phyloP scores from a whole-genome alignment of 2,329 filamentous ascomycete genomes.

The Chaetoscypha palmicola region DNA sequence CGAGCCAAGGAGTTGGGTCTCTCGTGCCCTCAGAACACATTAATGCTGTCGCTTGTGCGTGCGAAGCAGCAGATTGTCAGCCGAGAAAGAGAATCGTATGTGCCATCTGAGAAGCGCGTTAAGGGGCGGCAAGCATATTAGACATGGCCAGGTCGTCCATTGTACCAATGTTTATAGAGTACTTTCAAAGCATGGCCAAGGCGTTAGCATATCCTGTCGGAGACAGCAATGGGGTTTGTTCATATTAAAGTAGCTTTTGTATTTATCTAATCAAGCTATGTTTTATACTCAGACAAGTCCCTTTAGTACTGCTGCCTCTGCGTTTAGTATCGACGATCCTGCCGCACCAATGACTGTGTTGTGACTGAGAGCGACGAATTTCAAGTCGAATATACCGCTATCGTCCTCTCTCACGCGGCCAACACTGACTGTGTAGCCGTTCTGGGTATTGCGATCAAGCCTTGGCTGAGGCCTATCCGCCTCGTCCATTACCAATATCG shows the following conservation, averaged over 20 bases:
- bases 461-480: conserved; percentile 85
- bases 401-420: conserved; percentile 76
- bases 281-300: conserved; percentile 59
- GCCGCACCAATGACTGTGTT: conserved; percentile 91
- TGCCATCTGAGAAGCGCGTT: conserved; percentile 20
- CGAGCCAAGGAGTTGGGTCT: conserved; percentile 67
- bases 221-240: no score
- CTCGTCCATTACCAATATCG: conserved; percentile 87
- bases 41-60: conserved; percentile 66
- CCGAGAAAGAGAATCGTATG: conserved; percentile 22
- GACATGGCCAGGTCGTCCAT: no score
- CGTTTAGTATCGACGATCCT: conserved; percentile 92
- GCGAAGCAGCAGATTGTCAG: conserved; percentile 47
- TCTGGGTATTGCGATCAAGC: conserved; percentile 76
- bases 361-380: conserved; percentile 90
- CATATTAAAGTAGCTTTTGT: no score
- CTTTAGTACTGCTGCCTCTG: conserved; percentile 85
- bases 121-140: background rate
- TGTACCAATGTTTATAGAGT: no score
- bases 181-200: no score
- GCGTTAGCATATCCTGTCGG: no score
- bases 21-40: conserved; percentile 63
- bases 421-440: conserved; percentile 86
- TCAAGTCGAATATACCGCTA: conserved; percentile 85
- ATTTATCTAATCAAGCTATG: no score